Conservation (phyloP, 2,329 filamentous ascomycete species). For the Fusarium redolens region DNA sequence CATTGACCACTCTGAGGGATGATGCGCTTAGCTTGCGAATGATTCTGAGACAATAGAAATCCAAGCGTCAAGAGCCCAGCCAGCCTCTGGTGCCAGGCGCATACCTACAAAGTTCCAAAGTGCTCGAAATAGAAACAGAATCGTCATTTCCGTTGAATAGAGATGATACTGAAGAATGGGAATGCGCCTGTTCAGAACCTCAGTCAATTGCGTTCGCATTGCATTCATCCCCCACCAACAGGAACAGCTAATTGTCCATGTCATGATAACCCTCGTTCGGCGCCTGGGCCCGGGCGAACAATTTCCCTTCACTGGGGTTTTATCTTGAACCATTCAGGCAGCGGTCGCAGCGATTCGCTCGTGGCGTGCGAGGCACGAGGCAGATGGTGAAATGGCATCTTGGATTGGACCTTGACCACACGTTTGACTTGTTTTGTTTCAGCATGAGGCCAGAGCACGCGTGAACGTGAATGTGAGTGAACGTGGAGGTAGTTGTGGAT, state of each 20-base stretch:
- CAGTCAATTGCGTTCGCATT: not conserved
- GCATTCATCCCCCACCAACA: not conserved
- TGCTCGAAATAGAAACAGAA: constrained; percentile 4
- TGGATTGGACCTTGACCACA: constrained; percentile 42
- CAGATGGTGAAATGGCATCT: constrained; percentile 24
- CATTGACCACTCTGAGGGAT: constrained; percentile 19
- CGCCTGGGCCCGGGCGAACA: constrained; percentile 38
- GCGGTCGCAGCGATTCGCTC: constrained; percentile 33
- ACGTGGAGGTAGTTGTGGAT: constrained; percentile 2
- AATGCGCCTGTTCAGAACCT: not conserved
- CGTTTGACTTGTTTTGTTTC: constrained; percentile 44
- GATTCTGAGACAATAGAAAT: constrained; percentile 31
- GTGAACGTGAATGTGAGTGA: constrained; percentile 24
- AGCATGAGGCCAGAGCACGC: constrained; percentile 39
- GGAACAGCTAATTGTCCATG: constrained; percentile 22
- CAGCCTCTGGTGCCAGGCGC: constrained; percentile 14
- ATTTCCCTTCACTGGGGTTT: constrained; percentile 39
- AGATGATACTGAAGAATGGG: constrained; percentile 7
- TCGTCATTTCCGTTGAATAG: not conserved
- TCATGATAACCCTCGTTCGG: constrained; percentile 32
- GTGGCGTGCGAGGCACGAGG: constrained; percentile 34
- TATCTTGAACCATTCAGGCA: constrained; percentile 38
- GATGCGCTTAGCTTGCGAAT: constrained; percentile 27
- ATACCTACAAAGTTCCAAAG: constrained; percentile 10
- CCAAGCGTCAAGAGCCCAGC: constrained; percentile 11